These are phyloP conservation scores for Mentha longifolia DNA, from an alignment of 257 asterid genomes.

Conservation along the genomic window DNA sequence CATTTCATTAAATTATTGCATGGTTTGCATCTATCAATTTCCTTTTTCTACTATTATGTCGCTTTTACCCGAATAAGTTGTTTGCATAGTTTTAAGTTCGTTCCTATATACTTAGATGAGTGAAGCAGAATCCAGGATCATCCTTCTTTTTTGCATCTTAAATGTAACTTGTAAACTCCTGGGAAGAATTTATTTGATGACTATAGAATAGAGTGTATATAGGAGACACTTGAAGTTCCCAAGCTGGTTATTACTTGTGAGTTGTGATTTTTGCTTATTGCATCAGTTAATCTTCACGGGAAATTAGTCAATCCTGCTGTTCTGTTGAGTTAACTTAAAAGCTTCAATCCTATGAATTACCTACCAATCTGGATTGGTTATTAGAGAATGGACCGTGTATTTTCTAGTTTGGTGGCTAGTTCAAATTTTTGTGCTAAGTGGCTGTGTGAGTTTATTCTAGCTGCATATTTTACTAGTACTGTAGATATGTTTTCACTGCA, in stretches of 20 bases:
- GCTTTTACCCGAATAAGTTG: not conserved
- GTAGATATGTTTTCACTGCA: conserved; percentile 21
- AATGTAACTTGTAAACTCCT: not conserved
- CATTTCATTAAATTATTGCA: not conserved
- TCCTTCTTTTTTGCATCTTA: not conserved
- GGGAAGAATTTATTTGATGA: conserved; percentile 1
- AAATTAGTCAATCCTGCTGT: not conserved
- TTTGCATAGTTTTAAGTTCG: not conserved
- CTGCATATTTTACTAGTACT: conserved; percentile 2
- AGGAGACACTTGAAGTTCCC: not conserved
- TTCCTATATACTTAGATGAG: not conserved
- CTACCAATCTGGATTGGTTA: conserved; percentile 19
- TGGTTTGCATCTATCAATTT: not conserved
- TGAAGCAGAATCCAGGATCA: not conserved
- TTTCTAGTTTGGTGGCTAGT: conserved; percentile 20
- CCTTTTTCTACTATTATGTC: not conserved
- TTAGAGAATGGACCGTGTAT: conserved; percentile 2
- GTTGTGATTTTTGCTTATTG: not conserved
- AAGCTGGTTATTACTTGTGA: not conserved
- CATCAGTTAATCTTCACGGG: not conserved
- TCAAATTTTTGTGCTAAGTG: conserved; percentile 19
- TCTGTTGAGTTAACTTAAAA: not conserved
- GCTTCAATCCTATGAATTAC: not conserved
- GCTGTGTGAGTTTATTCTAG: conserved; percentile 2
- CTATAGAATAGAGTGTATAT: conserved; percentile 1